Evolutionary conservation across 2,329 filamentous ascomycete species (phyloP), one percentile per base, ranked within the genome.

Genomic region (Microdochium trichocladiopsis): DNA sequence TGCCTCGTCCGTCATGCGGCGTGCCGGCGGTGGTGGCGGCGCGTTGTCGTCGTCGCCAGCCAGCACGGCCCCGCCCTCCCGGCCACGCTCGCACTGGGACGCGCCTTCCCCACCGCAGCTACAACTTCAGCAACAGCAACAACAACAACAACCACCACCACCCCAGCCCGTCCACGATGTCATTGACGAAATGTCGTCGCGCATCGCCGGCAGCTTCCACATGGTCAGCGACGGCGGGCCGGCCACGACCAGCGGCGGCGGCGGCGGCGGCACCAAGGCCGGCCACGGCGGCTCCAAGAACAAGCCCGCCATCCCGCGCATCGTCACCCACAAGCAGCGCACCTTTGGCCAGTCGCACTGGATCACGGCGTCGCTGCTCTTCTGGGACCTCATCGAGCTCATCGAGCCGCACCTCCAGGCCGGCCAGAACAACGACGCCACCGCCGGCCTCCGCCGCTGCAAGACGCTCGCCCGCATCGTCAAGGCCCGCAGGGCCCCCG

Each of bases 321-420:
- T 71, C n/a, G 64, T 79, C 9, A 69, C 72, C 21, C 77, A 81
- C 55, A 85, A 84, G 58, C 76, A 74, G 0, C 71, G 80, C 0
- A 60, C 83, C 1, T 79, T 82, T 58, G 81, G 80, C 1, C 75
- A 75, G 58, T 81, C 77, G 25, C 78, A 82, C 58, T 83, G 78
- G 74, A 71, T 80, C 41, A 10, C 14, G 9, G 41, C 41, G 4
- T 45, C 41, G 3, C 41, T 45, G n/a, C 41, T 45, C n/a, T 45
- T 45, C 41, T 45, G 41, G 41, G 41, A 45, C 4, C 50, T 63
- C 25, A 49, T 65, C 6, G 60, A 63, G 28, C 33, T 61, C 48
- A 61, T 65, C 47, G 59, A 63, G 43, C 47, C 52, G 23, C 55
- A 57, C 47, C 4, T 36, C 14, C 53, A 66, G 28, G 41, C 14